These are phyloP conservation scores for Crassisporium funariophilum DNA, from an alignment of 768 basidiomycete species.

Conservation along the genomic window DNA sequence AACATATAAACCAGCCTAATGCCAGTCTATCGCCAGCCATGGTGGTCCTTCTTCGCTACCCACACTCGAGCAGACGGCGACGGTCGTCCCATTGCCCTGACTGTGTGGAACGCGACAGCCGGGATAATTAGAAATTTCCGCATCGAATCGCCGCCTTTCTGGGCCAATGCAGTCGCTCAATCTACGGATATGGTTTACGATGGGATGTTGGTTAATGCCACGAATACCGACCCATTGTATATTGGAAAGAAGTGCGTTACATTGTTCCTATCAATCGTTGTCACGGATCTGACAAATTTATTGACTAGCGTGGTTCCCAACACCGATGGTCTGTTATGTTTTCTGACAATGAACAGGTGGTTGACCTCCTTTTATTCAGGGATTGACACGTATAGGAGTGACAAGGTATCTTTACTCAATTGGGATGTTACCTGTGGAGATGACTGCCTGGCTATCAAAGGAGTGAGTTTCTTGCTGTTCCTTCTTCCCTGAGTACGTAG, in stretches of 20 bases:
- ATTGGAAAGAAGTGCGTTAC: slow-evolving; percentile 48
- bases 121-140: slow-evolving; percentile 49
- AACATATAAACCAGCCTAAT: background rate
- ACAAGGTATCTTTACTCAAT: slow-evolving; percentile 48
- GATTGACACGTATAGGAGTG: slow-evolving; percentile 57
- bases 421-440: slow-evolving; percentile 68
- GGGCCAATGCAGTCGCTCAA: slow-evolving; percentile 58
- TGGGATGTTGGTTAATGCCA: slow-evolving; percentile 60
- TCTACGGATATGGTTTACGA: slow-evolving; percentile 52
- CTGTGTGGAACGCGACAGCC: slow-evolving; percentile 45
- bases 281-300: background rate
- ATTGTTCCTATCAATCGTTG: background rate
- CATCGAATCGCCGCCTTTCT: slow-evolving; percentile 59
- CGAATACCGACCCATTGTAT: slow-evolving; percentile 53
- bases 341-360: background rate
- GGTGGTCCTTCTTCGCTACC: slow-evolving; percentile 58
- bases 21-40: slow-evolving; percentile 33
- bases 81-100: slow-evolving; percentile 59
- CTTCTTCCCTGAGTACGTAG: background rate
- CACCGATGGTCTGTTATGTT: slow-evolving; percentile 55
- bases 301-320: slow-evolving; percentile 53
- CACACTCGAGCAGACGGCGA: slow-evolving; percentile 52
- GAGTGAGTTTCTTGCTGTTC: slow-evolving; percentile 36
- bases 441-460: slow-evolving; percentile 67
- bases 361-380: slow-evolving; percentile 29